Base-by-base conservation (phyloP, 2,329 filamentous ascomycete genomes). In the Stemphylium lycopersici region DNA sequence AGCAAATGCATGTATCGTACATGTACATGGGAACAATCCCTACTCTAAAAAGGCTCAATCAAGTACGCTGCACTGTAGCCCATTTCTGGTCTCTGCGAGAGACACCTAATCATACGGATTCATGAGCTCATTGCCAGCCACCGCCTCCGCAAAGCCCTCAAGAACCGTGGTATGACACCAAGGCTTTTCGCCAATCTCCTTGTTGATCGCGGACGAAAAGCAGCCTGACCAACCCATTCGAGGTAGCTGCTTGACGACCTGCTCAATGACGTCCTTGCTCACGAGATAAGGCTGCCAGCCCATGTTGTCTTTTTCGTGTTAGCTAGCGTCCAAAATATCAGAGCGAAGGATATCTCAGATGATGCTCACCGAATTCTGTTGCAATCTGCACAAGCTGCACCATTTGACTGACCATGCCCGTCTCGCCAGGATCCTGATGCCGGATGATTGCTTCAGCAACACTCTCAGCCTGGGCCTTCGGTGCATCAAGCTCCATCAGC, bases 391-490 rank as follows among this genome's bases (percentile, higher is more conserved):
- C 26, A 29, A 52, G 6, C 37, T 52, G 49, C 15, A 36, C 49
- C 29, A 52, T 38, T 0, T 18, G 33, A 11, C 41, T 52, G 4
- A 52, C 34, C 15, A 37, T 52, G 15, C 49, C 49, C 2, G 42
- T 34, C 36, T 52, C 42, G 1, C 49, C 49, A 1, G 42, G 49
- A 3, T 47, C 49, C 20, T 52, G 49, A 13, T 52, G 49, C 4
- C 42, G 36, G 15, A 52, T 52, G 4, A 47, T 52, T 0, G 49
- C 49, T 3, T 52, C 49, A 0, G 49, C 49, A 7, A 52, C 49
- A 7, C 49, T 52, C 31, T 52, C 42, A 1, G 49, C 49, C 15
- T 52, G 49, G 1, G 24, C 32, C 3, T 31, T 20, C 2, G 15
- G 49, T 4, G 22, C 36, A n/a, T 42, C 36, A 4, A 47, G 13